Base-by-base conservation (phyloP, 306 rosid species). In the Trichosanthes cucumerina region DNA sequence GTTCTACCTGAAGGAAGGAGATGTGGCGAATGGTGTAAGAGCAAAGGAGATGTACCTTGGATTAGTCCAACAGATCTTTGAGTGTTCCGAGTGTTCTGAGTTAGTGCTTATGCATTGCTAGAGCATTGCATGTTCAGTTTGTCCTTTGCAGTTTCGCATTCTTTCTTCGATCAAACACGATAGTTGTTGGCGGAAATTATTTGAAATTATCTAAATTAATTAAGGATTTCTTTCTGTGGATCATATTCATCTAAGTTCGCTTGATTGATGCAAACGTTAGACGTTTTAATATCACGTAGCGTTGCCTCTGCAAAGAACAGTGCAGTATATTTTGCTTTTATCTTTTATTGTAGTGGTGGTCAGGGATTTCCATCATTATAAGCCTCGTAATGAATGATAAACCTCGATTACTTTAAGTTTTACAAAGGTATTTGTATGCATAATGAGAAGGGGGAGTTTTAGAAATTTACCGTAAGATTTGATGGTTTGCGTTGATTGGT, bases 401-500 rank as follows among this genome's bases (percentile, higher is more conserved):
- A 9, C 53, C 33, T 39, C 15, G 23, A 23, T 58, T 39, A 39
- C 52, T 38, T 36, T n/a, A 7, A 7, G 72, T 65, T 36, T 65
- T 3, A 64, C 19, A 1, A 39, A 33, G 21, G 74, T 39, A 41
- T 5, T 39, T 4, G 46, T 39, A 0, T 41, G 75, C 75, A 68
- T 41, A 10, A 68, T 68, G 53, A 41, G 53, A 44, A 39, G 53
- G 15, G 33, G 9, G 16, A 38, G 3, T 41, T 68, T 21, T 19
- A 2, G 1, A 39, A 52, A 53, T 11, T 11, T 15, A 52, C 52
- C 6, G 16, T 19, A 75, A 76, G 31, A 60, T 59, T 39, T 62
- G 26, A 13, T 89, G 81, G 77, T 58, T 62, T 85, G 68, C 60
- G 75, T 73, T 70, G 62, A 84, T 63, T 63, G 78, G 73, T 76